Conservation (phyloP, 352 stramenopile genomes). For the Pythium vanterpoolii region DNA sequence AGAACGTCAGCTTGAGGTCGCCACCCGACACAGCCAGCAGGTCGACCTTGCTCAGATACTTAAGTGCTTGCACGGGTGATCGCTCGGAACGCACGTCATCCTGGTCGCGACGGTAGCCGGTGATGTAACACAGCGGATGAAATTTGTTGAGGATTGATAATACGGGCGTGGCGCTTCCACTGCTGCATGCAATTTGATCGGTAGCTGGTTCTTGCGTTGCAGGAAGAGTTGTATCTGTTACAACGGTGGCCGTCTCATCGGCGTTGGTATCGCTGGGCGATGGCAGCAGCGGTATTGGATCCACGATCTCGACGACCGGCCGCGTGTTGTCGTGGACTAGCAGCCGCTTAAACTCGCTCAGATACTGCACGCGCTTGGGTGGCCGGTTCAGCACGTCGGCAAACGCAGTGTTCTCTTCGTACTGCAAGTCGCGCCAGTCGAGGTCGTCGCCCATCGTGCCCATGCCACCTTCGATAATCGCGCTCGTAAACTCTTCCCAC, state of each 20-base stretch:
- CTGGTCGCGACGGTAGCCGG: constrained; percentile 70
- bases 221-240: not conserved
- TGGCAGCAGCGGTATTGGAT: constrained; percentile 42
- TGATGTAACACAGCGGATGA: constrained; percentile 64
- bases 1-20: constrained; percentile 80
- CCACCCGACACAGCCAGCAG: constrained; percentile 66
- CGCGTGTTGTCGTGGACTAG: constrained; percentile 61
- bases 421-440: constrained; percentile 63
- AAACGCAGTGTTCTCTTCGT: constrained; percentile 62
- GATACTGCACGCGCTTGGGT: constrained; percentile 53
- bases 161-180: constrained; percentile 31
- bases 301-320: constrained; percentile 65
- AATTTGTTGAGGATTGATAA: constrained; percentile 66
- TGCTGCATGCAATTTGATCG: not conserved
- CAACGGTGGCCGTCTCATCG: constrained; percentile 1
- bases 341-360: constrained; percentile 54
- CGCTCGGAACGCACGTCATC: constrained; percentile 73
- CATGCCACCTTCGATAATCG: constrained; percentile 82
- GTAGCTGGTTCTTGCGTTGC: not conserved
- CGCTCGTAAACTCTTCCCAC: constrained; percentile 83
- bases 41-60: constrained; percentile 58
- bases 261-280: constrained; percentile 27
- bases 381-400: constrained; percentile 51
- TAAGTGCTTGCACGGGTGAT: constrained; percentile 69
- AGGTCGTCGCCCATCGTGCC: constrained; percentile 34